phyloP scores from a whole-genome alignment of 257 asterid species.

The Penstemon newberryi region DNA sequence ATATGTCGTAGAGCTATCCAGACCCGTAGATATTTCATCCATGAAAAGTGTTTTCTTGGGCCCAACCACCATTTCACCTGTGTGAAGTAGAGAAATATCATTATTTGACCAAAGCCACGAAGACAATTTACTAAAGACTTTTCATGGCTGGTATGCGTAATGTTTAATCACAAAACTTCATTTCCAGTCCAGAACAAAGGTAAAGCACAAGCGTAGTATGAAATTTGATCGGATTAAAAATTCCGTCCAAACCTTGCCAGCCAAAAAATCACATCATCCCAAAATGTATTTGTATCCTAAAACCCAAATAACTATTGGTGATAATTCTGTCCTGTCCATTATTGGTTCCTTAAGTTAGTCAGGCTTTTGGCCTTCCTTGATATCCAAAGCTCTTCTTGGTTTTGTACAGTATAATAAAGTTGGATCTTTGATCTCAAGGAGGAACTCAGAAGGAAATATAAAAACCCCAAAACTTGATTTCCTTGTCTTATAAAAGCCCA shows the following conservation, averaged over 20 bases:
- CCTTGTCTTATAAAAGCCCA: not conserved
- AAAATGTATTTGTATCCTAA: not conserved
- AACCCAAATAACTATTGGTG: not conserved
- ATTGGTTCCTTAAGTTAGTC: too few species aligned
- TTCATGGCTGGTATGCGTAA: not conserved
- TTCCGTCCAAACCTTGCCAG: not conserved
- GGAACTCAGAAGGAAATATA: too few species aligned
- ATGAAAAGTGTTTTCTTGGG: slow-evolving; percentile 86
- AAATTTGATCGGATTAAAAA: too few species aligned
- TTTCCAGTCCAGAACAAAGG: not conserved
- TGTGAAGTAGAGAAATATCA: slow-evolving; percentile 18
- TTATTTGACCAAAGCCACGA: slow-evolving; percentile 6
- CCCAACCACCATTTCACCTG: slow-evolving; percentile 94
- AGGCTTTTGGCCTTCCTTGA: too few species aligned
- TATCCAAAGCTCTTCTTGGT: not conserved
- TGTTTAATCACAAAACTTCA: not conserved
- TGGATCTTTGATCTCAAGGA: not conserved
- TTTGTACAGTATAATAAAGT: not conserved
- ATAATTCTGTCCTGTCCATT: not conserved
- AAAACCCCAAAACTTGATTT: not conserved
- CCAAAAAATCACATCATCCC: not conserved
- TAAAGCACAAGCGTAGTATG: not conserved
- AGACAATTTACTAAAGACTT: not conserved
- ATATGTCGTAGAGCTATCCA: slow-evolving; percentile 91
- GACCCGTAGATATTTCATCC: slow-evolving; percentile 97